Evolutionary conservation across 78 protist species (phyloP), one percentile per base, ranked within the genome.

Genomic region (Dictyostelium intermedium): DNA sequence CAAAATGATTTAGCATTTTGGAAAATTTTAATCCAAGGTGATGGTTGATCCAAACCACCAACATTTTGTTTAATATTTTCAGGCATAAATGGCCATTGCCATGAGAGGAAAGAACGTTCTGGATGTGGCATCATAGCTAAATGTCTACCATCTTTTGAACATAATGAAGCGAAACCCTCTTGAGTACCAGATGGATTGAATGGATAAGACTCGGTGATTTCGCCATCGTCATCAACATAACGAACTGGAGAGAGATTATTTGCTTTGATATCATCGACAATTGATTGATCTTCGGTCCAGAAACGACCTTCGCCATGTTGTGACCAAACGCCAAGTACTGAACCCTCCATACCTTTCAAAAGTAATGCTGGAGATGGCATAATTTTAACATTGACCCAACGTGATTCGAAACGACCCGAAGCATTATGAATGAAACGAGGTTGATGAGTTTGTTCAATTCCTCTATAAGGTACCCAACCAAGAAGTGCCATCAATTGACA

Each of bases 51-150:
- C 14, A 70, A 8, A 45, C 83, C 91, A 74, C 82, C 91, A 60
- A 69, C 66, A 32, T 41, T 25, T 27, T 78, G 16, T 41, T 60
- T 41, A 61, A 84, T 91, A 50, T 74, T 61, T 23, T 69, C 43
- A 34, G 97, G 95, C 95, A 80, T 74, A 13, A n/a, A 76, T 34
- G 97, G 97, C 92, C 92, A 95, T 61, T 87, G 91, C 94, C 92
- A 95, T 30, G 85, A 60, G 53, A 84, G 14, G 72, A 84, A 83
- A 25, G 78, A 41, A 34, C 97, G 60, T 81, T 93, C 99, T 16
- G 99, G 99, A 85, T 98, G 99, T 30, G 99, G 99, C 99, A 98
- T 98, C 81, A 98, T 27, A 1, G 98, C 97, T 23, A 96, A 50
- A 56, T 93, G 96, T 63, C 99, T 97, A 35, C 99, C 99, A 92